phyloP scores from a whole-genome alignment of 139 green algal genomes.

The Diplosphaera chodatii region DNA sequence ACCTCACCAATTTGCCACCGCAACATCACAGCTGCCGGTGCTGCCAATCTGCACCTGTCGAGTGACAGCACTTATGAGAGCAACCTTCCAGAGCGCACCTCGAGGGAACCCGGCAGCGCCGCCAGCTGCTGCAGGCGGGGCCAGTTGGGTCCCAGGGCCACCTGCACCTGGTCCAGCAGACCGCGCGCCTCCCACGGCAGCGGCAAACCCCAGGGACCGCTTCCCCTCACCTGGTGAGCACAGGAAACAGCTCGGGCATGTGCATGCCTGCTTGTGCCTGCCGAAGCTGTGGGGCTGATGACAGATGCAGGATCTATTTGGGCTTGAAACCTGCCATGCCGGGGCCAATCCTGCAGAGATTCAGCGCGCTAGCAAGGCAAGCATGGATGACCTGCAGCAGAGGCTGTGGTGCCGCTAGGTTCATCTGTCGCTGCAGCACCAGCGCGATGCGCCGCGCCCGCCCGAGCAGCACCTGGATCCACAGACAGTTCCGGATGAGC shows the following conservation, averaged over 20 bases:
- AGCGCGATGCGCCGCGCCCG: neutral
- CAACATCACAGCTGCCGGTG: too few relatives aligned
- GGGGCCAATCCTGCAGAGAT: too few relatives aligned
- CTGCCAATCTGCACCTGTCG: too few relatives aligned
- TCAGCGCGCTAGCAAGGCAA: too few relatives aligned
- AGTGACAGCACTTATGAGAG: too few relatives aligned
- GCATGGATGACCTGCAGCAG: neutral
- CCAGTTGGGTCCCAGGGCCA: neutral
- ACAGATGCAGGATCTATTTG: too few relatives aligned
- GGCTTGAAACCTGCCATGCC: too few relatives aligned
- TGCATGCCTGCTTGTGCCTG: too few relatives aligned
- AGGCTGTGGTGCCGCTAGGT: neutral
- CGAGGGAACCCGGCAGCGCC: conserved; percentile 42
- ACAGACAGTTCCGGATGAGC: neutral
- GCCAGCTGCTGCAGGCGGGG: conserved; percentile 42
- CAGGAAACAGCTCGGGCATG: too few relatives aligned
- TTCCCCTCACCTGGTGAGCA: conserved; percentile 16
- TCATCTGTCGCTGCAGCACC: neutral
- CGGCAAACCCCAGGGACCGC: conserved; percentile 32
- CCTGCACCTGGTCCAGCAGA: conserved; percentile 25
- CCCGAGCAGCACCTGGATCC: neutral
- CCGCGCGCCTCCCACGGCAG: conserved; percentile 31
- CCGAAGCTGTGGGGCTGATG: too few relatives aligned
- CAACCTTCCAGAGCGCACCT: conserved; percentile 30
- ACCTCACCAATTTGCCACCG: too few relatives aligned